Percentiles rank a stretch among this genome's conserved stretches.
Conservation (phyloP, 2,329 filamentous ascomycete species). For the Trichoderma breve region DNA sequence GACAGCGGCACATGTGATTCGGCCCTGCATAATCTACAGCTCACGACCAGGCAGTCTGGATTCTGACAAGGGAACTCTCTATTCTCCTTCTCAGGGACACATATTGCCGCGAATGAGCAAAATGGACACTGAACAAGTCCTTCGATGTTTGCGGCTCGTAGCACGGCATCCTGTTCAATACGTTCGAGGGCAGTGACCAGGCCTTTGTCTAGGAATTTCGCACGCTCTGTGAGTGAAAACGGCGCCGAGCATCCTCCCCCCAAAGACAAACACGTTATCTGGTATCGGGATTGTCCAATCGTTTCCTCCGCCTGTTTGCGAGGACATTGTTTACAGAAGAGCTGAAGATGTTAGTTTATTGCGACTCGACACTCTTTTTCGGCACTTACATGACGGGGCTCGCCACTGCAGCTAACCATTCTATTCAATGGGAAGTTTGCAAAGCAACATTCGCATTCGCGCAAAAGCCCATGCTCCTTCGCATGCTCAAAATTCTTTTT, state of each 20-base stretch:
- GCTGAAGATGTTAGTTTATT: constrained; percentile 33
- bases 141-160: constrained; percentile 69
- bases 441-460: constrained; percentile 75
- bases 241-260: constrained; percentile 62
- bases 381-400: constrained; percentile 47
- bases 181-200: constrained; percentile 62
- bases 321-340: constrained; percentile 69
- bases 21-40: constrained; percentile 66
- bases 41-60: constrained; percentile 60
- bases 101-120: constrained; percentile 76
- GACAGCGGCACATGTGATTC: constrained; percentile 69
- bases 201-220: constrained; percentile 56
- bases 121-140: constrained; percentile 76
- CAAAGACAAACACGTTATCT: constrained; percentile 68
- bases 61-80: constrained; percentile 72
- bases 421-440: constrained; percentile 63
- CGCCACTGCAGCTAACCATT: constrained; percentile 65
- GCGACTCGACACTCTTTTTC: neutral
- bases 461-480: constrained; percentile 49
- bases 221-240: constrained; percentile 57
- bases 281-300: constrained; percentile 67
- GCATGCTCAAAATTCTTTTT: constrained; percentile 42
- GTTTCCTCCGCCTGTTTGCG: constrained; percentile 63
- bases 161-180: constrained; percentile 67
- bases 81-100: constrained; percentile 63